Evolutionary conservation across 345 rosid species (phyloP), one percentile per base, ranked within the genome.

Genomic region (Eucalyptus marginata): DNA sequence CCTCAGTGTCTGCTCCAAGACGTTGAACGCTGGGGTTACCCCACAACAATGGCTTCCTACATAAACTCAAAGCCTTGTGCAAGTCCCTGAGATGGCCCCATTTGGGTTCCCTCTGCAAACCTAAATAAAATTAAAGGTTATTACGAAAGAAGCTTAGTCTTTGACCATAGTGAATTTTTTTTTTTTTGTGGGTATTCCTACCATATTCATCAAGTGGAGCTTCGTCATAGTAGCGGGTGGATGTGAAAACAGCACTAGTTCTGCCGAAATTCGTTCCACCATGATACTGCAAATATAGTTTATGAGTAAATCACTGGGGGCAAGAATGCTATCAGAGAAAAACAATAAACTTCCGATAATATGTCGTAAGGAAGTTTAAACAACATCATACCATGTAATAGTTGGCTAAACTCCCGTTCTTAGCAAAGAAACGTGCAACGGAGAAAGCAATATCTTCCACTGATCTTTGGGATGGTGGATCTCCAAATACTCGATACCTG

Each of bases 191-290:
- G 47, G 13, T 76, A 22, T 40, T 40, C 47, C 47, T 76, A 76
- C 84, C 84, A 22, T 76, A 97, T 93, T 98, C 99, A 90, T 98
- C 99, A 62, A 98, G 95, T 47, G 99, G 99, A 84, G 98, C 98
- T 92, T 98, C 99, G 49, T 97, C 99, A 66, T 97, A 98, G 94
- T 98, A 98, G 44, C 99, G 94, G 85, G 99, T 95, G 25, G 98
- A 93, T 46, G 96, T 96, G 68, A 96, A 98, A 50, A 94, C 92
- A 17, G 99, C 94, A 52, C 94, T 91, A 43, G 99, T 97, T 92
- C 99, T 93, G 24, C 95, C 99, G 58, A 94, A 94, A 91, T 98
- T 98, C 58, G 99, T 98, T 36, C 99, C 99, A 47, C 99, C 99
- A 90, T 97, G 96, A 89, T 95, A 98, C 99, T 97, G 90, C 66